Percentiles rank a stretch among this genome's conserved stretches.
Evolutionary conservation across 2,329 filamentous ascomycete genomes (phyloP).

Genomic region (Curvularia verruculosa): DNA sequence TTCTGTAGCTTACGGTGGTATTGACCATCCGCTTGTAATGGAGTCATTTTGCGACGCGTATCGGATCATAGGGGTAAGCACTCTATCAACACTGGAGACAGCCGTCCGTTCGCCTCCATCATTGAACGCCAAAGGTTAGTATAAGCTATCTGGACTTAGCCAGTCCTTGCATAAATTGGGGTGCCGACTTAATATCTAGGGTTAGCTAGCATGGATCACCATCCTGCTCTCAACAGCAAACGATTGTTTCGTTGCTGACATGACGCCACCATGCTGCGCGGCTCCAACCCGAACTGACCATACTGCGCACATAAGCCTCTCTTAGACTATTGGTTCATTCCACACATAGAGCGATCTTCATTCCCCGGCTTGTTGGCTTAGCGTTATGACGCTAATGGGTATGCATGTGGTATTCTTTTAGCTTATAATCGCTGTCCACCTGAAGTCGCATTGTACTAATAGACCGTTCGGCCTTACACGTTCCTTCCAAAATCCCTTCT

Average conservation of each 20-base stretch:
- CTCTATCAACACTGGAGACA: not conserved
- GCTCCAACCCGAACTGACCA: not conserved
- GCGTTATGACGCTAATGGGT: not conserved
- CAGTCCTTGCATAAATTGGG: not conserved
- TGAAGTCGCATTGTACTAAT: not conserved
- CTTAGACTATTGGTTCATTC: constrained; percentile 3
- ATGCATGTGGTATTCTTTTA: not conserved
- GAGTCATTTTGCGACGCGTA: not conserved
- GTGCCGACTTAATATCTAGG: not conserved
- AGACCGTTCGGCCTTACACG: not conserved
- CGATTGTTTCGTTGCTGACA: constrained; percentile 5
- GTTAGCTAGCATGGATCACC: constrained; percentile 1
- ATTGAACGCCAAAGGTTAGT: not conserved
- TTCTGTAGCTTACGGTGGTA: not conserved
- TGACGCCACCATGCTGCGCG: constrained; percentile 2
- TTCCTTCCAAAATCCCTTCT: not conserved
- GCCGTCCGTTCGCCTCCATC: not conserved
- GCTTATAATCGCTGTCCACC: not conserved
- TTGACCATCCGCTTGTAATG: not conserved
- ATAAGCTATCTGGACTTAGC: not conserved
- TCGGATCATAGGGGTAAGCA: not conserved
- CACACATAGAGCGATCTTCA: constrained; percentile 6
- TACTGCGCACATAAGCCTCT: constrained; percentile 1
- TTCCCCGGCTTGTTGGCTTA: not conserved
- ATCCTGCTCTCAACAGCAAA: not conserved